Base-by-base conservation (phyloP, 805 yeast genomes). In the Kodamaea lidongshanica region DNA sequence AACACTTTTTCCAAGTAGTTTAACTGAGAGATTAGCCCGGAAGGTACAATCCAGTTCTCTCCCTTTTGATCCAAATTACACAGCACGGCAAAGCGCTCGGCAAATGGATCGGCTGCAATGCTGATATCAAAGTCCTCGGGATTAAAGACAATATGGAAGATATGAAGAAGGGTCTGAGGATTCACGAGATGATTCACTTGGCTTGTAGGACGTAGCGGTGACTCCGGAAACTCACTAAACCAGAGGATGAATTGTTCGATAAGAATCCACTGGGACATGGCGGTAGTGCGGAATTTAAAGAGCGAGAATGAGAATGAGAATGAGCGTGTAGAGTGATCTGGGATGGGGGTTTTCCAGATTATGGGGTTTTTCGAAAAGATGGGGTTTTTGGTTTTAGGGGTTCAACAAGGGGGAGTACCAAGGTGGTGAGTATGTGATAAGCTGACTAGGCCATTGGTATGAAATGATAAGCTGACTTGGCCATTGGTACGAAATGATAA, bases 211-310 rank as follows among this genome's bases (percentile, higher is more conserved):
- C 38, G 25, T 10, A 49, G n/a, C 3, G 48, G 45, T 15, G 45
- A 42, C 6, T 25, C 28, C 6, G 55, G 53, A 13, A 53, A 40
- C 24, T 41, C 43, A 2, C 45, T 37, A 9, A 53, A 27, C 59
- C 59, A 53, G 11, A 37, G 39, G 7, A 52, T 34, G 1, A 44
- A 28, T 1, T 53, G 41, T 9, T 30, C 36, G 1, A 44, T n/a
- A n/a, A n/a, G n/a, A n/a, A n/a, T n/a, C n/a, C n/a, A n/a, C n/a
- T n/a, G n/a, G n/a, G n/a, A n/a, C n/a, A n/a, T n/a, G n/a, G n/a
- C n/a, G n/a, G n/a, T n/a, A n/a, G n/a, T n/a, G n/a, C n/a, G n/a
- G n/a, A n/a, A n/a, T n/a, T n/a, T n/a, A n/a, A n/a, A n/a, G n/a
- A n/a, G n/a, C n/a, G n/a, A n/a, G n/a, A n/a, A n/a, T n/a, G n/a